These are phyloP conservation scores for Sophora flavescens DNA, from an alignment of 306 rosid species.

Conservation along the genomic window DNA sequence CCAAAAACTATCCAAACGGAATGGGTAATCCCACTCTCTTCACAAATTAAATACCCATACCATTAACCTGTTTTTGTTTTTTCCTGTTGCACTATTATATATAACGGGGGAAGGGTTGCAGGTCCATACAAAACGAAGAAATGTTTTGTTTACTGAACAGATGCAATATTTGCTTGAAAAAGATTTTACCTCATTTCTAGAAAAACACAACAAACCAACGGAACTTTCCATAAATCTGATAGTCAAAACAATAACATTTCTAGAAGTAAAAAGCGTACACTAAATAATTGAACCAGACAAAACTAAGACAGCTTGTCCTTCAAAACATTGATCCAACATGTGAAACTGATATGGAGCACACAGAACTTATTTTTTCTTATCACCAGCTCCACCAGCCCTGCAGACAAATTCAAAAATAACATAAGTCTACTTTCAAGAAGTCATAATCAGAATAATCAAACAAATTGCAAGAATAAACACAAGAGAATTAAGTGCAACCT, in stretches of 20 bases:
- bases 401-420: constrained; percentile 16
- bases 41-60: background rate
- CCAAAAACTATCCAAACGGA: background rate
- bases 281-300: constrained; percentile 21
- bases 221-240: constrained; percentile 31
- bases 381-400: constrained; percentile 91
- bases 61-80: background rate
- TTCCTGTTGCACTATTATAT: background rate
- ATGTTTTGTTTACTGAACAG: background rate
- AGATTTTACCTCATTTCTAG: background rate
- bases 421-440: background rate
- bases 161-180: background rate
- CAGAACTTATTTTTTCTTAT: constrained; percentile 72
- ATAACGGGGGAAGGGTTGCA: background rate
- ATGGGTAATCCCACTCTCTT: background rate
- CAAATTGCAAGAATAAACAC: background rate
- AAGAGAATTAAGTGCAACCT: constrained; percentile 54
- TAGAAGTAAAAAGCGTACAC: constrained; percentile 10
- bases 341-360: background rate
- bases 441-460: background rate
- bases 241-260: constrained; percentile 34
- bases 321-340: constrained; percentile 29
- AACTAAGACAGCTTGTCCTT: constrained; percentile 35
- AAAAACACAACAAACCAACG: constrained; percentile 1
- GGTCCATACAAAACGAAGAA: background rate